Conservation (phyloP, 2,329 filamentous ascomycete species). For the Botrytis elliptica region DNA sequence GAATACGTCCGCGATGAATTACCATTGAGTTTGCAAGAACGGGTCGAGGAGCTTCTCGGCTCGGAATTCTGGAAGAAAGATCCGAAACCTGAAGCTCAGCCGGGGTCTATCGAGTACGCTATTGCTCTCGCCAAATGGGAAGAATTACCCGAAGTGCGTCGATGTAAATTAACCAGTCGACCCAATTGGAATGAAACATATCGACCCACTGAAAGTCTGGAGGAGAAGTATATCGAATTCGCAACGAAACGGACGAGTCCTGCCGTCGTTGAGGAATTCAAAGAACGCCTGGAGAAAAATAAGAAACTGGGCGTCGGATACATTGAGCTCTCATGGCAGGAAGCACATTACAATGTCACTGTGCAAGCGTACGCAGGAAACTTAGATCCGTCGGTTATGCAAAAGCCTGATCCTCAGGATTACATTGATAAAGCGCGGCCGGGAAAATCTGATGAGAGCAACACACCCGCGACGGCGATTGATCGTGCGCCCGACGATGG, state of each 20-base stretch:
- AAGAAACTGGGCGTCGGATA: conserved; percentile 1
- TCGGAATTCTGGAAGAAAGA: neutral
- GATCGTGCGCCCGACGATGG: neutral
- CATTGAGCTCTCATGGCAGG: conserved; percentile 10
- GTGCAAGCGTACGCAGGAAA: neutral
- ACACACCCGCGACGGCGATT: neutral
- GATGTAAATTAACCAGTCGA: neutral
- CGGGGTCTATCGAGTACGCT: neutral
- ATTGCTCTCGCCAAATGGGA: neutral
- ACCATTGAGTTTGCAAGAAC: neutral
- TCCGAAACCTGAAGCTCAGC: neutral
- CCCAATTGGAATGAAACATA: neutral
- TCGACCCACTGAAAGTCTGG: neutral
- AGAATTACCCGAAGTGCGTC: neutral
- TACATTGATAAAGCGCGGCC: neutral
- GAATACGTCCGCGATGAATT: neutral
- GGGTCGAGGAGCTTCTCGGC: neutral
- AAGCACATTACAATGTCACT: conserved; percentile 1
- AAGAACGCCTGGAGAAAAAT: neutral
- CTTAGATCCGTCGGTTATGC: neutral
- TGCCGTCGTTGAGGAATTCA: neutral
- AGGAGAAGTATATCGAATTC: neutral
- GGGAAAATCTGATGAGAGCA: neutral
- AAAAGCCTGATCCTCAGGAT: neutral
- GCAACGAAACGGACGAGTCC: neutral